phyloP scores from a whole-genome alignment of 768 basidiomycete genomes.

The Russula brevipes region DNA sequence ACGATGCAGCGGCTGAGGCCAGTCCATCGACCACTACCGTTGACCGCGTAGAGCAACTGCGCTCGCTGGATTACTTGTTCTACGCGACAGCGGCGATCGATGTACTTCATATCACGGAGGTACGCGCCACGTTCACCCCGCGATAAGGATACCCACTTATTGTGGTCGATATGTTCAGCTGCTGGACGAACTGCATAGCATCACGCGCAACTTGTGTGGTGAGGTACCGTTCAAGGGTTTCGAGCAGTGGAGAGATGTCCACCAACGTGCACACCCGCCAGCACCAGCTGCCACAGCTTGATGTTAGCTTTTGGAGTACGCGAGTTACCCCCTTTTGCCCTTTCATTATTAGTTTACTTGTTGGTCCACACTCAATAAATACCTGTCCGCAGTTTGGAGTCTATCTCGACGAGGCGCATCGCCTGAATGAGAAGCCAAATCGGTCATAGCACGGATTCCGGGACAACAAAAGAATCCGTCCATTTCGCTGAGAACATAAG shows the following conservation, averaged over 20 bases:
- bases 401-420: too few species aligned
- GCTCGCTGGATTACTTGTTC: conserved; percentile 22
- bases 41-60: conserved; percentile 17
- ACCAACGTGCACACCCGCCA: conserved; percentile 17
- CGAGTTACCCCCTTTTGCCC: too few species aligned
- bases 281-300: conserved; percentile 18
- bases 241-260: conserved; percentile 23
- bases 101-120: conserved; percentile 22
- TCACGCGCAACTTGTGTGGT: conserved; percentile 23
- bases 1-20: conserved; percentile 28
- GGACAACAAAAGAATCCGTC: too few species aligned
- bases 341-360: too few species aligned
- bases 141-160: not conserved
- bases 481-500: not conserved
- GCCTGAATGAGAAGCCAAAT: too few species aligned
- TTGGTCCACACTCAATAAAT: too few species aligned
- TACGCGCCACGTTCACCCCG: not conserved
- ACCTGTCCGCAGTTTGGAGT: too few species aligned
- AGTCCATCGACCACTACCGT: not conserved
- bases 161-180: not conserved
- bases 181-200: conserved; percentile 21
- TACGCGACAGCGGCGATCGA: conserved; percentile 21
- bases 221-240: conserved; percentile 26
- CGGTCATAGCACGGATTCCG: too few species aligned
- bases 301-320: too few species aligned